phyloP scores from a whole-genome alignment of 1,139 yeast species.

The Saccharomyces hybrid region DNA sequence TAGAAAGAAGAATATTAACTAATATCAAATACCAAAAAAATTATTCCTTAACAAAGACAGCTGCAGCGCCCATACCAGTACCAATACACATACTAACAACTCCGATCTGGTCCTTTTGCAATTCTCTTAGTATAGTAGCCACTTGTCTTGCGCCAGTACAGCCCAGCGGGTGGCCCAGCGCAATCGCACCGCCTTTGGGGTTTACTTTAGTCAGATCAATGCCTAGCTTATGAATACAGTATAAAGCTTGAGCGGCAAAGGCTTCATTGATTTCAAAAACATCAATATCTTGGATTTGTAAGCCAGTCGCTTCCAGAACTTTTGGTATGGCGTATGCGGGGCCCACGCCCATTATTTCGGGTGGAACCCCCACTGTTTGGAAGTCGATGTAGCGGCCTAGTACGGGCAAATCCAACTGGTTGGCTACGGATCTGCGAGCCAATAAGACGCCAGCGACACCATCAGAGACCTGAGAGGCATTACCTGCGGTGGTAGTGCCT shows the following conservation, averaged over 20 bases:
- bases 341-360: conserved; percentile 95
- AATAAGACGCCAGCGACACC: conserved; percentile 89
- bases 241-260: conserved; percentile 88
- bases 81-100: conserved; percentile 96
- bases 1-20: not conserved
- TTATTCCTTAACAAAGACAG: conserved; percentile 65
- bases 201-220: conserved; percentile 70
- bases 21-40: not conserved
- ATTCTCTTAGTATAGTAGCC: conserved; percentile 77
- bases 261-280: conserved; percentile 91
- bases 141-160: conserved; percentile 94
- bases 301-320: conserved; percentile 57
- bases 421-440: conserved; percentile 83
- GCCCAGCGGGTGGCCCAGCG: conserved; percentile 92
- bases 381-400: conserved; percentile 73
- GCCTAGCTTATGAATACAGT: conserved; percentile 57
- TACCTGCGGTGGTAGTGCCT: conserved; percentile 90
- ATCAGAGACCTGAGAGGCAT: conserved; percentile 90
- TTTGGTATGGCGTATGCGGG: conserved; percentile 91
- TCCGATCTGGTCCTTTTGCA: conserved; percentile 75
- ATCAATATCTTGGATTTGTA: conserved; percentile 57
- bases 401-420: conserved; percentile 56
- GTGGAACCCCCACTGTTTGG: conserved; percentile 83
- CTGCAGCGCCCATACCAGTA: conserved; percentile 98
- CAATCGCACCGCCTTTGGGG: conserved; percentile 93